Base-by-base conservation (phyloP, 2,329 filamentous ascomycete species). In the Claviceps capensis region DNA sequence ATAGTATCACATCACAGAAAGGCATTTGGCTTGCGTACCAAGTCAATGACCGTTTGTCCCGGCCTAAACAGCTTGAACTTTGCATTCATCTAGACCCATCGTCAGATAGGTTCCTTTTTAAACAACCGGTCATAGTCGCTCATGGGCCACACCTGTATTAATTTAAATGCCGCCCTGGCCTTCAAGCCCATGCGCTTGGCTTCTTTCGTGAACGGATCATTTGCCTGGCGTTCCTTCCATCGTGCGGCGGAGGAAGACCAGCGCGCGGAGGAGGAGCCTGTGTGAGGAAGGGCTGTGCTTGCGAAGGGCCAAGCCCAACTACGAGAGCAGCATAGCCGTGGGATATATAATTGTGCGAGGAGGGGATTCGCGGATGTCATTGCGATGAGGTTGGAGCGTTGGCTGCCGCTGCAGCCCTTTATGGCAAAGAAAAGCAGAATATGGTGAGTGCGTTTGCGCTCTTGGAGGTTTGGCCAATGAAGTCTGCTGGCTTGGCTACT, bases 161-260 rank as follows among this genome's bases (percentile, higher is more conserved):
- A 73, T 68, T 98, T 98, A 67, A 93, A 96, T 0, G 90, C 93
- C 26, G 93, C 93, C 56, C 93, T 81, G 61, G 88, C 94, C 68
- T 91, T 96, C 53, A 96, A 71, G 0, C 84, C 84, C 58, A 86
- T 77, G 2, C 94, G 81, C 62, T 82, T 85, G 46, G 93, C 90
- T 60, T 86, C 80, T 52, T 79, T 79, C 0, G 85, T 79, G 64
- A 82, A 95, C 17, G 68, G 69, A 69, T 98, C 93, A 42, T 69
- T 76, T 41, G 72, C 72, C 63, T 96, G 90, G 19, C 93, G 83
- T 50, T 77, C 76, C 65, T 88, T 88, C 93, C 93, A 98, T 67
- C 82, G 74, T 49, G 79, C 86, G 1, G 83, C 88, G 2, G 87
- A 89, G 0, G 75, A 65, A 0, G 62, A 61, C 50, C 55, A 60